These are phyloP conservation scores for Aspergillus sp. DNA, from an alignment of 2,329 filamentous ascomycete genomes.

Conservation along the genomic window DNA sequence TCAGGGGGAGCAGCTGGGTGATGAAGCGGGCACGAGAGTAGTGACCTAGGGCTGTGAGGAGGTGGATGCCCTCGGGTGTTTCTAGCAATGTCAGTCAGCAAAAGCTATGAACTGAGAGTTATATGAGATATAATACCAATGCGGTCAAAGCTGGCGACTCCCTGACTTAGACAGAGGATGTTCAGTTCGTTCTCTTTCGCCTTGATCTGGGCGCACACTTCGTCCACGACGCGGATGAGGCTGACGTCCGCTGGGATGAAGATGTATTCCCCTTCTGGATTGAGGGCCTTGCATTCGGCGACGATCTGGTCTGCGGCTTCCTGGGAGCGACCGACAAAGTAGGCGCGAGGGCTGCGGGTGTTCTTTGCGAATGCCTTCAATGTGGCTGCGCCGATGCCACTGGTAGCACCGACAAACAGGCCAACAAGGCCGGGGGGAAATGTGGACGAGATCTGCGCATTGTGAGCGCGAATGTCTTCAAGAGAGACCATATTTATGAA, in stretches of 20 bases:
- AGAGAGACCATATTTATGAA: not conserved
- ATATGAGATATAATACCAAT: not conserved
- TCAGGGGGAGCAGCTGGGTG: conserved; percentile 56
- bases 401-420: conserved; percentile 54
- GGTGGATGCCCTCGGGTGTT: conserved; percentile 57
- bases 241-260: conserved; percentile 11
- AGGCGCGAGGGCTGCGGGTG: conserved; percentile 40
- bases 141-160: not conserved
- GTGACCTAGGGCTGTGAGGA: conserved; percentile 52
- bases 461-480: not conserved
- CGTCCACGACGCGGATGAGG: not conserved
- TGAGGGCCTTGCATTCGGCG: conserved; percentile 44
- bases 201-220: not conserved
- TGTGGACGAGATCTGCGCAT: not conserved
- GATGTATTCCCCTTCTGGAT: conserved; percentile 28
- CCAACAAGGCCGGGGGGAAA: conserved; percentile 40
- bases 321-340: conserved; percentile 47
- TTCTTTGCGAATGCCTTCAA: conserved; percentile 47
- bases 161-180: conserved; percentile 2
- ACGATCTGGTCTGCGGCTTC: conserved; percentile 45
- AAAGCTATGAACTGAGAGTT: too few species aligned
- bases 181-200: conserved; percentile 35
- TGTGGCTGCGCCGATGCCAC: conserved; percentile 51
- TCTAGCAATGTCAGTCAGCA: not conserved
- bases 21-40: conserved; percentile 60